A percentile compares a stretch with the other conserved stretches of the same genome.
phyloP scores from a whole-genome alignment of 2,329 filamentous ascomycete genomes.

The Trichophyton benhamiae region DNA sequence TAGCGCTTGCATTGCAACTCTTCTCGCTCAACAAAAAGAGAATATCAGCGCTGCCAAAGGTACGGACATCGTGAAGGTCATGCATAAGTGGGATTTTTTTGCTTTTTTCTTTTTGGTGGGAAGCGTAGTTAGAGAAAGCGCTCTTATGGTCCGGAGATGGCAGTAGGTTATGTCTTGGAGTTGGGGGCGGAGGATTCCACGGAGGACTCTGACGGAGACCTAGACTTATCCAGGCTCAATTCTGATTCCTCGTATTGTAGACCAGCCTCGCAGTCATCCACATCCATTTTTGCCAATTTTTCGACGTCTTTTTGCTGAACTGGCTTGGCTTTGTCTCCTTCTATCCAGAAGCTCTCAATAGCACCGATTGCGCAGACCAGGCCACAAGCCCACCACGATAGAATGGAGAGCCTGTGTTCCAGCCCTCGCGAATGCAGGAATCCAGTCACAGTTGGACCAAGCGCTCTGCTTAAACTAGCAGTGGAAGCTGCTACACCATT shows the following conservation, averaged over 20 bases:
- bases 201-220: neutral
- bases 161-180: neutral
- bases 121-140: neutral
- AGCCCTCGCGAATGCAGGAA: conserved; percentile 72
- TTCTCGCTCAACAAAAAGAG: conserved; percentile 1
- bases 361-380: conserved; percentile 63
- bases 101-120: too few relatives aligned
- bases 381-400: conserved; percentile 88
- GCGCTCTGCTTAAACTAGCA: conserved; percentile 74
- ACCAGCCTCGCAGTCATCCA: conserved; percentile 23
- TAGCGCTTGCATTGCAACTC: neutral
- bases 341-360: conserved; percentile 61
- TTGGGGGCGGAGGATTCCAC: neutral
- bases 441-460: conserved; percentile 80
- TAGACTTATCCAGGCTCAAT: neutral
- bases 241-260: conserved; percentile 3
- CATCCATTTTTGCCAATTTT: conserved; percentile 7
- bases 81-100: neutral
- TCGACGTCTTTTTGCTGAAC: conserved; percentile 4
- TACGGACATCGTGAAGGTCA: neutral
- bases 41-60: neutral
- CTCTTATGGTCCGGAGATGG: neutral
- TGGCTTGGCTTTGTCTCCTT: conserved; percentile 41
- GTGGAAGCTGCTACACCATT: conserved; percentile 88
- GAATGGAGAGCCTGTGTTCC: conserved; percentile 66